phyloP scores from a whole-genome alignment of 1,284 basidiomycete species.

The Stygiomarasmius scandens region DNA sequence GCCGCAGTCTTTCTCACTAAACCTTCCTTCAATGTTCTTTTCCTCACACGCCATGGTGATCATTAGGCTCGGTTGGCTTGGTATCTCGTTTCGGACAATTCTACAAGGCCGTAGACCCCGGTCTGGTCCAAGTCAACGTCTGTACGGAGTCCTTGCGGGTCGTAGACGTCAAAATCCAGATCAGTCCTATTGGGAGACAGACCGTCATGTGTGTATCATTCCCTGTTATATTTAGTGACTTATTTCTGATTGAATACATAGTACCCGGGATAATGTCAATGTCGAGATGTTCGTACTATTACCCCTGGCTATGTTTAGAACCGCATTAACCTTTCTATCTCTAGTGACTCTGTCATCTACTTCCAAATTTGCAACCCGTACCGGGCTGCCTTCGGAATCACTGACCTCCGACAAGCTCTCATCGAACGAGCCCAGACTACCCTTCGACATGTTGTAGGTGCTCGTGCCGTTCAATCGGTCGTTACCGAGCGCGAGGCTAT shows the following conservation, averaged over 20 bases:
- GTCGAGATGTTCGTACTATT: conserved; percentile 68
- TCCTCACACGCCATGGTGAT: conserved; percentile 13
- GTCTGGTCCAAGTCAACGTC: conserved; percentile 90
- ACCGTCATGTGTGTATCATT: conserved; percentile 62
- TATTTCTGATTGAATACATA: conserved; percentile 23
- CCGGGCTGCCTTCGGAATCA: conserved; percentile 91
- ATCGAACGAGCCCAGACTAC: conserved; percentile 96
- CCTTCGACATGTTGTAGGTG: conserved; percentile 92
- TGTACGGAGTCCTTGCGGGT: conserved; percentile 84
- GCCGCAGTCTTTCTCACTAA: conserved; percentile 2
- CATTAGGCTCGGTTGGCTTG: conserved; percentile 82
- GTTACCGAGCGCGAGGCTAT: conserved; percentile 96
- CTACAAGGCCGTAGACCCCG: conserved; percentile 94
- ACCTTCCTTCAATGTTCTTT: background rate
- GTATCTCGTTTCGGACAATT: conserved; percentile 93
- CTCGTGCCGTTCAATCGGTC: conserved; percentile 81
- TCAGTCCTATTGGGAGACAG: conserved; percentile 85
- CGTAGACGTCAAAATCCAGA: conserved; percentile 95
- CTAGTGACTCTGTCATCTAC: conserved; percentile 86
- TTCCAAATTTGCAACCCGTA: conserved; percentile 89
- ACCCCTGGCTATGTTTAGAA: conserved; percentile 8
- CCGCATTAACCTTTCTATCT: conserved; percentile 15
- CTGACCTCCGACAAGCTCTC: conserved; percentile 85
- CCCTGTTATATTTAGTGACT: conserved; percentile 8
- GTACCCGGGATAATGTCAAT: conserved; percentile 87